Percentiles rank a stretch among this genome's conserved stretches.
Conservation (phyloP, 441 rosid species). For the Sinapis alba region DNA sequence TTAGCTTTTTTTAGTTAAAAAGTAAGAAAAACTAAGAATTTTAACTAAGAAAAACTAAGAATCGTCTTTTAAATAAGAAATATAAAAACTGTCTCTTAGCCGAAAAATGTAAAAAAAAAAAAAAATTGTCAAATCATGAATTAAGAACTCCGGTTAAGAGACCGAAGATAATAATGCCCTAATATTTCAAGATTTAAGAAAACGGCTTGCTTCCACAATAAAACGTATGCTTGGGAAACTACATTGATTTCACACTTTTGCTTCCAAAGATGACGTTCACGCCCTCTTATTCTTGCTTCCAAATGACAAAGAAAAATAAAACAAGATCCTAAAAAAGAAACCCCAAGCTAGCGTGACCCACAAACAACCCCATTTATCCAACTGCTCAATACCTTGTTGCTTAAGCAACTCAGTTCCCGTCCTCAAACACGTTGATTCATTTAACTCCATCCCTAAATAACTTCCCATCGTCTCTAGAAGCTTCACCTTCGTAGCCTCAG, state of each 20-base stretch:
- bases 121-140: too few relatives aligned
- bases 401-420: neutral
- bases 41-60: too few relatives aligned
- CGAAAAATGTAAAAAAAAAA: too few relatives aligned
- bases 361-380: neutral
- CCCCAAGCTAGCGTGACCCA: neutral
- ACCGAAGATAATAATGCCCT: too few relatives aligned
- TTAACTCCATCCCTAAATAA: constrained; percentile 50
- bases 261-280: constrained; percentile 46
- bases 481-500: constrained; percentile 41
- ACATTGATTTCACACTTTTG: constrained; percentile 47
- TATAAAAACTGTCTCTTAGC: too few relatives aligned
- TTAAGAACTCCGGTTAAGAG: too few relatives aligned
- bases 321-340: neutral
- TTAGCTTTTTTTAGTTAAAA: too few relatives aligned
- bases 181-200: neutral
- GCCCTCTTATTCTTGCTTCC: neutral
- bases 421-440: neutral
- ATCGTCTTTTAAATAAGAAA: too few relatives aligned
- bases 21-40: too few relatives aligned
- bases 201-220: neutral
- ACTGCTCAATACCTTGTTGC: neutral
- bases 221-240: neutral
- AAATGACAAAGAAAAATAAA: neutral
- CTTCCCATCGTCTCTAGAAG: constrained; percentile 48